These are phyloP conservation scores for Coniochaeta ligniaria DNA, from an alignment of 2,329 filamentous ascomycete genomes.

Conservation along the genomic window DNA sequence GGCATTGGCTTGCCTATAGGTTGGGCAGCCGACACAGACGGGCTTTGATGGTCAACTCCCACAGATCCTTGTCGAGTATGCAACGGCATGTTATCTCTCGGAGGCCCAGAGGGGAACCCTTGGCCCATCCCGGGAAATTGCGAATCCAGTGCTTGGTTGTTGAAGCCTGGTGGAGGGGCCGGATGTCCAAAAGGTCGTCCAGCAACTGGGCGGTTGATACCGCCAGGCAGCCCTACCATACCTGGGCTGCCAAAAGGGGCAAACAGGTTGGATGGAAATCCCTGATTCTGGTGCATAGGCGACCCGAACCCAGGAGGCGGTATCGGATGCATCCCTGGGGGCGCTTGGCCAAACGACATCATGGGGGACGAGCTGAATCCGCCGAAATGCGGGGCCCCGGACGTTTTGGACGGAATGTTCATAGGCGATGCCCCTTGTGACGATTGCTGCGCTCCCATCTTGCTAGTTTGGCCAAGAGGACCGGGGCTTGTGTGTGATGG, in stretches of 20 bases:
- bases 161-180: conserved; percentile 5
- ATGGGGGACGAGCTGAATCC: conserved; percentile 51
- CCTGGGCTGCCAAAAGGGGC: conserved; percentile 18
- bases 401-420: conserved; percentile 42
- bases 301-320: conserved; percentile 45
- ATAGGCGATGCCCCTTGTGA: conserved; percentile 59
- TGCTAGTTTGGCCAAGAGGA: conserved; percentile 56
- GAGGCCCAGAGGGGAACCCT: conserved; percentile 8
- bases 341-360: conserved; percentile 34
- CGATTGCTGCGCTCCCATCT: conserved; percentile 40
- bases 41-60: conserved; percentile 45
- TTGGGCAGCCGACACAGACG: conserved; percentile 46
- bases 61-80: conserved; percentile 73
- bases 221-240: conserved; percentile 43
- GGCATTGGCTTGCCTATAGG: conserved; percentile 78
- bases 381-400: conserved; percentile 26
- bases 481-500: conserved; percentile 60
- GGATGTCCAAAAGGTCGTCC: conserved; percentile 31
- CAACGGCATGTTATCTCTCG: conserved; percentile 31
- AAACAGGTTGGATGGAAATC: conserved; percentile 21
- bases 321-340: conserved; percentile 27
- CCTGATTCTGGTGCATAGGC: conserved; percentile 45
- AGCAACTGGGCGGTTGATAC: conserved; percentile 35
- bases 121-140: neutral
- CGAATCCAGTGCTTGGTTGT: neutral